Evolutionary conservation across 202 grass and related monocot genomes (phyloP), one percentile per base, ranked within the genome.

Genomic region (Cymbopogon flexuosus): DNA sequence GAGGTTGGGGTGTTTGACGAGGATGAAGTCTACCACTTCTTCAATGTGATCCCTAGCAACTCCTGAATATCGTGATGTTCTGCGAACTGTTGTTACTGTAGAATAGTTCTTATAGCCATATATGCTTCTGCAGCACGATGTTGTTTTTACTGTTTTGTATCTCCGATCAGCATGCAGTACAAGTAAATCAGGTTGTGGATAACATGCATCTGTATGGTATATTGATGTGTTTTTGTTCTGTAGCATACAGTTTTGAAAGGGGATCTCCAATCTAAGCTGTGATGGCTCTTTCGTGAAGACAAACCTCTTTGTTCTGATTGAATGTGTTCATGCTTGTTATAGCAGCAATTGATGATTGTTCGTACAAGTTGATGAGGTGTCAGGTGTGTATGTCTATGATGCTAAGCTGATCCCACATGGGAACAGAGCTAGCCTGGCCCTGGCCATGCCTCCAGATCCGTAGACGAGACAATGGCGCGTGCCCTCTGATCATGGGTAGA

Each of bases 1-100:
- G 92, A 94, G 88, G 92, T 98, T 49, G 95, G 88, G 45, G 92
- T 93, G 49, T 81, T 80, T 6, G 95, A 97, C 21, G 84, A 94
- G 80, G 95, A 94, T 62, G 95, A 98, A 77, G 79, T 94, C 57
- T 98, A 93, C 82, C 95, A 98, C 70, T 98, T 98, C 80, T 98
- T 94, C 23, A 89, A 93, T 80, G 92, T 94, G 52, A 94, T 94
- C 61, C 95, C 95, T 70, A 97, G 90, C 66, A 88, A 94, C 84
- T 82, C 92, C 41, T 86, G 62, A 87, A 79, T 29, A 34, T 33
- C 16, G 5, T 19, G 34, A 2, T 72, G 3, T 43, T 73, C 14
- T 31, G 8, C 18, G 9, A 41, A 70, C 23, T 9, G 36, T 3
- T 58, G 70, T 33, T 76, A 6, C 2, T 21, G 30, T 56, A 73